Evolutionary conservation across 1,139 yeast species (phyloP).

Genomic region (Pichia sp.): DNA sequence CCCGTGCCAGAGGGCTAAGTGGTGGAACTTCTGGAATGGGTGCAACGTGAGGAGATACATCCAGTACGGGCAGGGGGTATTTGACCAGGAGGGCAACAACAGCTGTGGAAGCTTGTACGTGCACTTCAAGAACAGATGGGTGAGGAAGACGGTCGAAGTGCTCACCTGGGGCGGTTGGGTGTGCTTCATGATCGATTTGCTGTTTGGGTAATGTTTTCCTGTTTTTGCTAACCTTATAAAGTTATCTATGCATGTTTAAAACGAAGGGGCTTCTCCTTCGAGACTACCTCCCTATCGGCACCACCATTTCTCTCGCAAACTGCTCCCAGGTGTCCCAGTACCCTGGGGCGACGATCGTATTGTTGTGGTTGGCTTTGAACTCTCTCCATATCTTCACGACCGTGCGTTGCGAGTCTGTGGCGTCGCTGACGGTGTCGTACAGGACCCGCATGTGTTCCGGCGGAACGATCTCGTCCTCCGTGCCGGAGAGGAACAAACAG

Average conservation of each 20-base stretch:
- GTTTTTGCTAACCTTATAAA: neutral
- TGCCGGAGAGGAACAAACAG: constrained; percentile 67
- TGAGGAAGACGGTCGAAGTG: constrained; percentile 40
- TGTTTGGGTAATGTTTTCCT: constrained; percentile 43
- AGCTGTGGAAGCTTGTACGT: constrained; percentile 57
- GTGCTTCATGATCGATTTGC: constrained; percentile 56
- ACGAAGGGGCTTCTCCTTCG: neutral
- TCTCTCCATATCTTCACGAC: constrained; percentile 43
- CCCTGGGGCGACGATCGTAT: constrained; percentile 65
- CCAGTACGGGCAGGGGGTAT: constrained; percentile 74
- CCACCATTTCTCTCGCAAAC: constrained; percentile 42
- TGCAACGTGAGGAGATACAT: constrained; percentile 74
- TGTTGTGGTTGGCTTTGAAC: constrained; percentile 73
- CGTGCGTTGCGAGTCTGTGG: constrained; percentile 22
- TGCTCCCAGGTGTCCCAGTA: constrained; percentile 69
- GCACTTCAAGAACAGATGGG: constrained; percentile 46
- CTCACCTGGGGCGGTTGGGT: constrained; percentile 70
- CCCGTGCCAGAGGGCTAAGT: constrained; percentile 79
- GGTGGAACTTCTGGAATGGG: constrained; percentile 69
- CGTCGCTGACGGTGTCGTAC: constrained; percentile 45
- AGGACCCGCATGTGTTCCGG: constrained; percentile 74
- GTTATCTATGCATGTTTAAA: too few relatives aligned
- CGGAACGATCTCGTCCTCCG: constrained; percentile 86
- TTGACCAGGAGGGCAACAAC: constrained; percentile 75
- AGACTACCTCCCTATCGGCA: constrained; percentile 26